These are phyloP conservation scores for Dipteronia sinensis DNA, from an alignment of 345 rosid species.

Conservation along the genomic window DNA sequence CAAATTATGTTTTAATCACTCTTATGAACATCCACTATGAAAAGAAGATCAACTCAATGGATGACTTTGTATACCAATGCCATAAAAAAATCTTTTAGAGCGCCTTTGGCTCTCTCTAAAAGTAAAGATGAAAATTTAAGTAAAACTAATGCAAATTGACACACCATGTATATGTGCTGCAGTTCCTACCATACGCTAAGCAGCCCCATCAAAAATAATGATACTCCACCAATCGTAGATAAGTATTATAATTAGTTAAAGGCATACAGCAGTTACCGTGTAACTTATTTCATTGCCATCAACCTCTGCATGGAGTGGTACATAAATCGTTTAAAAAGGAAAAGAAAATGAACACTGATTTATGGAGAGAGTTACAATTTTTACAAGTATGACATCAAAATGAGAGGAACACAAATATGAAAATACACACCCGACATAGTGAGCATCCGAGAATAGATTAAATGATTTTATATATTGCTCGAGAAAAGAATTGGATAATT, in stretches of 20 bases:
- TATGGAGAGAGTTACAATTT: neutral
- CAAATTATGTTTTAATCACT: neutral
- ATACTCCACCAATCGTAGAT: neutral
- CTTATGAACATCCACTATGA: neutral
- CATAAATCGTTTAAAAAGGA: neutral
- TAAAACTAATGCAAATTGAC: neutral
- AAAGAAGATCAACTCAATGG: neutral
- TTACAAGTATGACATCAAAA: neutral
- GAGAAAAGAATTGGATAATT: neutral
- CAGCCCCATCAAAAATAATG: neutral
- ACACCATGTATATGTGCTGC: neutral
- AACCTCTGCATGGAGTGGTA: constrained; percentile 31
- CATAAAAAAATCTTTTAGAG: neutral
- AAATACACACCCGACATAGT: neutral
- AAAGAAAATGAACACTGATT: neutral
- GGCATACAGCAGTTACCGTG: constrained; percentile 35
- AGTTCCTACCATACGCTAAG: neutral
- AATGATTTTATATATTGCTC: neutral
- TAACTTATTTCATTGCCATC: constrained; percentile 42
- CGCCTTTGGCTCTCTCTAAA: neutral
- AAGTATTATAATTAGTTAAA: constrained; percentile 5
- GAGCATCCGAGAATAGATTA: neutral
- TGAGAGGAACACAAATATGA: neutral
- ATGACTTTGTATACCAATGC: neutral
- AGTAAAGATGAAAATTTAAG: neutral